These are phyloP conservation scores for Pythium insidiosum DNA, from an alignment of 352 stramenopile species.

Conservation along the genomic window DNA sequence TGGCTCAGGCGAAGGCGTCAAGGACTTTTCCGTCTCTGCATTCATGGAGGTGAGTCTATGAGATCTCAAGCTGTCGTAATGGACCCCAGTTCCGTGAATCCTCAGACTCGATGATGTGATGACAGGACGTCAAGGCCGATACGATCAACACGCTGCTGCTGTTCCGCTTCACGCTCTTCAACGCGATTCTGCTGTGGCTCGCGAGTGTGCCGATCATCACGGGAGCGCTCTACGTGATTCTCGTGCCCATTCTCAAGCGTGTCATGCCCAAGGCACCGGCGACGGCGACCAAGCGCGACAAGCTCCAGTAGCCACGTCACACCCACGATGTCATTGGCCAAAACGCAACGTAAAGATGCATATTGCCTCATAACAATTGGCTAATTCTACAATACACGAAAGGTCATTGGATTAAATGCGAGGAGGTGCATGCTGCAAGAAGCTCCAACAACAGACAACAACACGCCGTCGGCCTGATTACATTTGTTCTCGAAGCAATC, in stretches of 20 bases:
- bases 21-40: slow-evolving; percentile 54
- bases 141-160: slow-evolving; percentile 61
- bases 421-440: too few species aligned
- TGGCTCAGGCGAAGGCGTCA: slow-evolving; percentile 25
- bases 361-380: too few species aligned
- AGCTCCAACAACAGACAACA: too few species aligned
- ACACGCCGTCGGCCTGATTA: too few species aligned
- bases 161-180: slow-evolving; percentile 74
- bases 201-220: slow-evolving; percentile 56
- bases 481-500: not conserved
- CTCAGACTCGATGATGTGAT: not conserved
- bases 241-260: slow-evolving; percentile 53
- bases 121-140: slow-evolving; percentile 58
- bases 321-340: not conserved
- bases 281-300: not conserved
- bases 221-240: slow-evolving; percentile 46
- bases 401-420: too few species aligned
- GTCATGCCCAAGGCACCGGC: slow-evolving; percentile 45
- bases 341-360: too few species aligned
- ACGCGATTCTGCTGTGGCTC: slow-evolving; percentile 79
- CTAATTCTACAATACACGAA: too few species aligned
- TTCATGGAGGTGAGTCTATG: slow-evolving; percentile 39
- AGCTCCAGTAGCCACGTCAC: not conserved
- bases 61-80: not conserved
- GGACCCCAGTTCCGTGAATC: too few species aligned